Percentiles rank a stretch among this genome's conserved stretches.
Evolutionary conservation across 139 green algal genomes (phyloP).

Genomic region (Tetradesmus lagerheimii): DNA sequence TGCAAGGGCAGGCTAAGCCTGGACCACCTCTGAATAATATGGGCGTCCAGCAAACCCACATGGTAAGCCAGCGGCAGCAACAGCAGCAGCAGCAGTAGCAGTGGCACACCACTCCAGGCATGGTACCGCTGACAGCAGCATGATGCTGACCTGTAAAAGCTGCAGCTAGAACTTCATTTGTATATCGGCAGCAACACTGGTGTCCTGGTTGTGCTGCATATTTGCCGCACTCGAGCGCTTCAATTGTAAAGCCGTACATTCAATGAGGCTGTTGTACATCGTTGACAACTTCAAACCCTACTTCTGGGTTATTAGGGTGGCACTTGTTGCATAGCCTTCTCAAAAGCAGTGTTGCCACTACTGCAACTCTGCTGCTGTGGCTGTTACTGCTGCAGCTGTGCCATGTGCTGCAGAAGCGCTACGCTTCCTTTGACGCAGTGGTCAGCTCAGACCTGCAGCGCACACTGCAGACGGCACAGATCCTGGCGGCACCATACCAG

Average conservation of each 20-base stretch:
- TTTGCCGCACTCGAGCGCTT: too few relatives aligned
- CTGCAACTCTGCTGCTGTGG: background rate
- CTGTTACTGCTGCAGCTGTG: background rate
- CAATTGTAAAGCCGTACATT: too few relatives aligned
- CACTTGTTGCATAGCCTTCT: too few relatives aligned
- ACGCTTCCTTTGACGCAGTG: slow-evolving; percentile 18
- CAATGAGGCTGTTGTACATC: too few relatives aligned
- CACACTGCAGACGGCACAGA: slow-evolving; percentile 35
- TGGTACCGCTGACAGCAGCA: background rate
- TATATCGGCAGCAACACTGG: too few relatives aligned
- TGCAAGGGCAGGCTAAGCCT: slow-evolving; percentile 15
- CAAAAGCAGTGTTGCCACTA: too few relatives aligned
- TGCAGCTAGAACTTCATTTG: background rate
- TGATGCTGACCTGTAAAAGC: background rate
- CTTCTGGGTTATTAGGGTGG: too few relatives aligned
- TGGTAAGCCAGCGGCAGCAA: background rate
- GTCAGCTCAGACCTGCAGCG: slow-evolving; percentile 44
- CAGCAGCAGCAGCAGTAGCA: background rate
- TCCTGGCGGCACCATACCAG: slow-evolving; percentile 27
- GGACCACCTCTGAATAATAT: slow-evolving; percentile 2
- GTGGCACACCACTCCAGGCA: background rate
- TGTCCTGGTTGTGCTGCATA: too few relatives aligned
- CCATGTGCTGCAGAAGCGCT: background rate
- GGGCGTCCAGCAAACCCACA: background rate
- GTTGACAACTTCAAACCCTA: too few relatives aligned